Evolutionary conservation across 192 early-diverging fungal genomes (phyloP).

Genomic region (Entrophospora sp.): DNA sequence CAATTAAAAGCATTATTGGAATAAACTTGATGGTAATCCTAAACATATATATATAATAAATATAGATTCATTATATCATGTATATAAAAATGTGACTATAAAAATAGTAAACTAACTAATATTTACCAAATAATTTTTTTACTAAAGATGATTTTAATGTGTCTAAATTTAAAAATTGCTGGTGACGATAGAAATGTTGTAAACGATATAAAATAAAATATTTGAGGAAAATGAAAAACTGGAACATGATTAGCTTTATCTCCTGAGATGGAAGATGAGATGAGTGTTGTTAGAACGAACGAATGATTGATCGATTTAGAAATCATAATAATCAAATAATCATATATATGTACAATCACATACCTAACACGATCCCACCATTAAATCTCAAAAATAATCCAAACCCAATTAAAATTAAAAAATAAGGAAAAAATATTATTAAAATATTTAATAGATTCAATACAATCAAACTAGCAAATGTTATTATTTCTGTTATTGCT

Average conservation of each 20-base stretch:
- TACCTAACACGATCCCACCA: conserved; percentile 76
- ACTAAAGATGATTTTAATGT: background rate
- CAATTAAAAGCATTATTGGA: conserved; percentile 20
- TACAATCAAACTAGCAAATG: conserved; percentile 19
- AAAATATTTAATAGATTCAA: conserved; percentile 15
- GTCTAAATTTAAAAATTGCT: conserved; percentile 23
- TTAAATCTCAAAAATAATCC: conserved; percentile 66
- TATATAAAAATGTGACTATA: background rate
- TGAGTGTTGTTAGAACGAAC: too few relatives aligned
- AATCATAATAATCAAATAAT: background rate
- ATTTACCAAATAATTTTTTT: background rate
- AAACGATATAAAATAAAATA: conserved; percentile 77
- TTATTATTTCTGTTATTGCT: conserved; percentile 14
- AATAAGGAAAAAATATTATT: conserved; percentile 39
- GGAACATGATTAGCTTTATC: conserved; percentile 81
- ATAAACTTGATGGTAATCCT: background rate
- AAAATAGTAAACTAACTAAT: background rate
- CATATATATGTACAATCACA: background rate
- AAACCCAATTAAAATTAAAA: conserved; percentile 45
- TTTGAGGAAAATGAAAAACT: conserved; percentile 69
- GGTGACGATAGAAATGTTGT: conserved; percentile 40
- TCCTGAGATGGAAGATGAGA: conserved; percentile 32
- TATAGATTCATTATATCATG: background rate
- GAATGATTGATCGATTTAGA: too few relatives aligned
- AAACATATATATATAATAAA: background rate